phyloP scores from a whole-genome alignment of 805 yeast species.

The Tetrapisispora nanseiensis region DNA sequence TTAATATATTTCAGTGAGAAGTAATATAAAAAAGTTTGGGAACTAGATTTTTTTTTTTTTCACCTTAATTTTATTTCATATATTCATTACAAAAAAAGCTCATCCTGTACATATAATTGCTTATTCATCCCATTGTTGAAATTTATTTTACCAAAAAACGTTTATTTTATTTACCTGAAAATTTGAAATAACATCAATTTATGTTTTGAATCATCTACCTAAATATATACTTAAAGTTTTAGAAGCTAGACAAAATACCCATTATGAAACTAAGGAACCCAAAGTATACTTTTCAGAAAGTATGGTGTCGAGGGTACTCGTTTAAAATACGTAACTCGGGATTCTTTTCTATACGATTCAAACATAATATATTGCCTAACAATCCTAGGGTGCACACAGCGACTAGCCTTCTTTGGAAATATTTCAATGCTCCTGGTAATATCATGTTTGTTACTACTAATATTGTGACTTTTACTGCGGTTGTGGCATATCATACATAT shows the following conservation, averaged over 20 bases:
- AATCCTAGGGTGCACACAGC: constrained; percentile 3
- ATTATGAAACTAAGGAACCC: background rate
- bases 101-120: too few relatives aligned
- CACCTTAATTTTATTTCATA: too few relatives aligned
- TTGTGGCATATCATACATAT: constrained; percentile 27
- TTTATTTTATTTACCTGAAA: too few relatives aligned
- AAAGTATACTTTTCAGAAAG: background rate
- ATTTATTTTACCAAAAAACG: too few relatives aligned
- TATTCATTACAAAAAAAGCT: too few relatives aligned
- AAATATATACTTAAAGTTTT: too few relatives aligned
- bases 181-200: too few relatives aligned
- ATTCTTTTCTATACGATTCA: background rate
- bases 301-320: background rate
- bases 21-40: too few relatives aligned
- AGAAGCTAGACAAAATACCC: background rate
- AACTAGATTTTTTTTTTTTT: too few relatives aligned
- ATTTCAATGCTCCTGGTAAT: constrained; percentile 33
- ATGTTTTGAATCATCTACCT: too few relatives aligned
- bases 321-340: background rate
- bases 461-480: constrained; percentile 27
- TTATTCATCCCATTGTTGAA: too few relatives aligned
- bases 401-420: constrained; percentile 26
- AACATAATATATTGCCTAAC: background rate
- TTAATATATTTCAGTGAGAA: too few relatives aligned
- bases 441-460: constrained; percentile 31